These are phyloP conservation scores for Metschnikowia chrysomelidarum DNA, from an alignment of 805 yeast genomes.

Conservation along the genomic window DNA sequence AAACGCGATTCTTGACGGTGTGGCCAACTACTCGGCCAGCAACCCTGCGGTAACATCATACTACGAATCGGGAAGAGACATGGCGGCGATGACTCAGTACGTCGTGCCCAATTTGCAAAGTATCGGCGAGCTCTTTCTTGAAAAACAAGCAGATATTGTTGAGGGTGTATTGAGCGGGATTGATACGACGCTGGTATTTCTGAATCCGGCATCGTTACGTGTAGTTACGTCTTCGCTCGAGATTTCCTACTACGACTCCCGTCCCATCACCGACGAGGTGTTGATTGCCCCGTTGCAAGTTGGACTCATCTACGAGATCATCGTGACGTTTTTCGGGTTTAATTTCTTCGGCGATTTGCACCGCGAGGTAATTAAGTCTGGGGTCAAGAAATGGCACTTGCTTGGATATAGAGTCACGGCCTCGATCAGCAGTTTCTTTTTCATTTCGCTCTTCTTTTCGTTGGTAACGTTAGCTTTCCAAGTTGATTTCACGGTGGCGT, in stretches of 20 bases:
- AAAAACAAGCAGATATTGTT: conserved; percentile 24
- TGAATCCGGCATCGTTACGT: conserved; percentile 15
- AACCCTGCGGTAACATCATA: conserved; percentile 34
- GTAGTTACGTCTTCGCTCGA: conserved; percentile 33
- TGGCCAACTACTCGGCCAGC: conserved; percentile 29
- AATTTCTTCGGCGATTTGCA: conserved; percentile 58
- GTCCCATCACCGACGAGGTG: conserved; percentile 51
- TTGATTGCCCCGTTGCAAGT: conserved; percentile 68
- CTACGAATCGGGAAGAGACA: conserved; percentile 68
- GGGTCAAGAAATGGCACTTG: conserved; percentile 44
- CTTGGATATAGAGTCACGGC: conserved; percentile 51
- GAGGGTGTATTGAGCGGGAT: conserved; percentile 16
- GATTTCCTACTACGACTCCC: conserved; percentile 41
- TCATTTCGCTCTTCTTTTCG: conserved; percentile 57
- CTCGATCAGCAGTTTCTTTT: conserved; percentile 52
- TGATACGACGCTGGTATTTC: conserved; percentile 13
- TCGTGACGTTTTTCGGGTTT: conserved; percentile 71
- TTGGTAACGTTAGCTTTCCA: conserved; percentile 68
- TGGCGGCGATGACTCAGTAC: conserved; percentile 43
- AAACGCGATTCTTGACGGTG: conserved; percentile 39
- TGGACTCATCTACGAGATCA: conserved; percentile 69
- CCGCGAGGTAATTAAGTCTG: conserved; percentile 41
- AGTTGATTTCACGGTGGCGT: conserved; percentile 53
- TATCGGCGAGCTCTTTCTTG: conserved; percentile 34
- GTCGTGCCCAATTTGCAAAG: conserved; percentile 38